A percentile compares a stretch with the other conserved stretches of the same genome.
phyloP scores from a whole-genome alignment of 352 stramenopile species.

The Phytophthora multivora region DNA sequence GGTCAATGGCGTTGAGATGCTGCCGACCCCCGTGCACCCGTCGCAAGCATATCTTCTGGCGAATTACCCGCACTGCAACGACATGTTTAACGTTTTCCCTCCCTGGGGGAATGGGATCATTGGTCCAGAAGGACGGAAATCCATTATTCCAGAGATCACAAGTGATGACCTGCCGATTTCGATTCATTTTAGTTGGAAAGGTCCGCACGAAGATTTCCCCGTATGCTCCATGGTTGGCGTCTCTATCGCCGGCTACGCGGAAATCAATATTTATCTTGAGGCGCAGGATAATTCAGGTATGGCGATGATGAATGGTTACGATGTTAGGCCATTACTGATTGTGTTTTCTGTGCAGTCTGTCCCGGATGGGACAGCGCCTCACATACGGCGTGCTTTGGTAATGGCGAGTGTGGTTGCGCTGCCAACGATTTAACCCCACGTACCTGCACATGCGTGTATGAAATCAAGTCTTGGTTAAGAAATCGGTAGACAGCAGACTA shows the following conservation, averaged over 20 bases:
- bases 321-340: constrained; percentile 1
- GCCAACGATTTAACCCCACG: constrained; percentile 63
- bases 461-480: constrained; percentile 5
- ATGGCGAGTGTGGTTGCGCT: constrained; percentile 76
- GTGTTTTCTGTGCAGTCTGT: constrained; percentile 42
- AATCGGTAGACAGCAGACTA: background rate
- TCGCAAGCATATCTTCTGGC: constrained; percentile 61
- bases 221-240: constrained; percentile 84
- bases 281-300: constrained; percentile 78
- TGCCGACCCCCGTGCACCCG: constrained; percentile 57
- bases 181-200: constrained; percentile 69
- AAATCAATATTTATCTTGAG: constrained; percentile 85
- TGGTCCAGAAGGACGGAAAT: constrained; percentile 57
- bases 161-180: constrained; percentile 43
- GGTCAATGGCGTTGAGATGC: constrained; percentile 67
- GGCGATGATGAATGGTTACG: constrained; percentile 2
- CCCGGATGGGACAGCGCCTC: constrained; percentile 73
- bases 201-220: constrained; percentile 48
- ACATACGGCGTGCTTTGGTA: constrained; percentile 53
- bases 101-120: constrained; percentile 80
- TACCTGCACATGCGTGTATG: constrained; percentile 74
- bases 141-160: constrained; percentile 65
- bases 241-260: constrained; percentile 72
- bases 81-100: constrained; percentile 86
- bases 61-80: constrained; percentile 87